Base-by-base conservation (phyloP, 371 early-diverging fungal species). In the Neoconidiobolus thromboides region DNA sequence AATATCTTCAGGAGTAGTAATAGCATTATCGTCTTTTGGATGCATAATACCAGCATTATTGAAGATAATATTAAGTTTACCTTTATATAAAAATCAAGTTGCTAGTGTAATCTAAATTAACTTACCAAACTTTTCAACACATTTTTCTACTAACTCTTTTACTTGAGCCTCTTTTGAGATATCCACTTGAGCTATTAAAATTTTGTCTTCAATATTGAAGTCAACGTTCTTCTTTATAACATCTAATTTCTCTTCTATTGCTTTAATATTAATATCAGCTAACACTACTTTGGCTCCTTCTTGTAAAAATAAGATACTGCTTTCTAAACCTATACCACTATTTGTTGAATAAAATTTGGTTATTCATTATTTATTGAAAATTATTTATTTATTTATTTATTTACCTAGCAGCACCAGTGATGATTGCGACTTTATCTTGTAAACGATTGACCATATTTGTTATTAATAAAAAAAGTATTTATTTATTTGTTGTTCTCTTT, bases 41-140 rank as follows among this genome's bases (percentile, higher is more conserved):
- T 89, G 87, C 89, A 91, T 89, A 70, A 91, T 87, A 55, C 91
- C 91, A 9, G 91, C 89, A 64, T 89, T 91, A 71, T 91, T 91
- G 73, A 91, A 88, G 70, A 89, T 80, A 58, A 91, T 71, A 64
- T 82, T 76, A 49, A 91, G 68, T 62, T 82, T 82, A 60, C 85
- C 80, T 78, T 57, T 50, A 15, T 7, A 51, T 62, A 40, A 43
- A 43, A n/a, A 9, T 47, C 3, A 26, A 12, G n/a, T 47, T 47
- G 51, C 39, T 40, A 55, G 15, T 15, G 12, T 43, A 7, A 15
- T 51, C 37, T 54, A 51, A 14, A 43, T 48, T 10, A 43, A 51
- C 65, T 63, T 75, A 78, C 89, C 90, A 69, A 75, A 87, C 38
- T 68, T 70, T 48, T 71, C 67, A 51, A 86, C 81, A 9, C 85